Conservation (phyloP, 805 yeast genomes). For the Candida tallmaniae region DNA sequence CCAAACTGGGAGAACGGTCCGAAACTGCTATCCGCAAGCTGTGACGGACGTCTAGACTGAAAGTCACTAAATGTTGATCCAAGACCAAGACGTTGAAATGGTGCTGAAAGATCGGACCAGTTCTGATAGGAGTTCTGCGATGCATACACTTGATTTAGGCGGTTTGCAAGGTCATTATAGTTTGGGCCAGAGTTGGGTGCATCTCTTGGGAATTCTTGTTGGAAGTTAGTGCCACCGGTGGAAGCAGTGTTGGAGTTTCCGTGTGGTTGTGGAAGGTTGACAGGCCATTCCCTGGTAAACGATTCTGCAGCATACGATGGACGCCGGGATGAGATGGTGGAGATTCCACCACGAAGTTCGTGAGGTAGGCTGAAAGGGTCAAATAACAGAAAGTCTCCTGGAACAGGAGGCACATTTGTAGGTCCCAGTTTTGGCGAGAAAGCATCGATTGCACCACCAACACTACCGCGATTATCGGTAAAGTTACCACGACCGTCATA, state of each 20-base stretch:
- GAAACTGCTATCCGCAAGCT: too few species aligned
- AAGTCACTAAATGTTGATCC: too few species aligned
- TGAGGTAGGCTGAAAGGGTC: conserved; percentile 47
- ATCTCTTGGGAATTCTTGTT: too few species aligned
- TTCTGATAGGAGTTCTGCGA: conserved; percentile 11
- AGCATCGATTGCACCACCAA: too few species aligned
- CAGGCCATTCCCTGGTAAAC: conserved; percentile 32
- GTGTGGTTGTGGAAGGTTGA: neutral
- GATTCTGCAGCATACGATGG: conserved; percentile 73
- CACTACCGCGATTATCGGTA: too few species aligned
- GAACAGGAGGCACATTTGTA: neutral
- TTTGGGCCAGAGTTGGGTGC: neutral
- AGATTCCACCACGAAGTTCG: conserved; percentile 63
- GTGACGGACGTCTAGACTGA: too few species aligned
- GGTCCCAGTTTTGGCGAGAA: conserved; percentile 10
- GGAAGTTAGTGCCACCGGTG: neutral
- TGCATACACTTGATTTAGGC: conserved; percentile 12
- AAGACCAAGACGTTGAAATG: too few species aligned
- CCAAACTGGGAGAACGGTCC: conserved; percentile 26
- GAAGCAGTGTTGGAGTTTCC: neutral
- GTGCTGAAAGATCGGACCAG: conserved; percentile 4
- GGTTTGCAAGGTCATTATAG: neutral
- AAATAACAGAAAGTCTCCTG: too few species aligned
- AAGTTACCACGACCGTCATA: too few species aligned
- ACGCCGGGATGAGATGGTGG: conserved; percentile 60